Evolutionary conservation across 345 rosid species (phyloP), one percentile per base, ranked within the genome.

Genomic region (Citrus hindsii): DNA sequence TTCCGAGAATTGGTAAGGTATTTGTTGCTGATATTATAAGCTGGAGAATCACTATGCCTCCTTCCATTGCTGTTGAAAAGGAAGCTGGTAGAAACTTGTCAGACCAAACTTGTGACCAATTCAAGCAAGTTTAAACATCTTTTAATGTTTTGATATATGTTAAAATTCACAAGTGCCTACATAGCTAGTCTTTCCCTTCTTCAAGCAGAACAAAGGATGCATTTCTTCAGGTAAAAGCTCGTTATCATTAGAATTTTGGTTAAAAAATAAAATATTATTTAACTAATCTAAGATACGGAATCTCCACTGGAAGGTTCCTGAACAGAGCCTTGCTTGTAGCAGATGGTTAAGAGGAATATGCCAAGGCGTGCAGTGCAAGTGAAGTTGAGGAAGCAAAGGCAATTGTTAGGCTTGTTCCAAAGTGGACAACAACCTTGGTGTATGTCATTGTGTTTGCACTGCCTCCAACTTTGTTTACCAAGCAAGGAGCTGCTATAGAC

Each of bases 401-500:
- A 21, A 72, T 82, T 60, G 42, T 85, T 1, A 84, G 88, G 80
- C 85, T 87, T 21, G 38, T 79, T 62, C 94, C 90, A 33, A 82
- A 87, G 33, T 87, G 94, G 91, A 67, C 80, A 69, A 69, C 86
- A 69, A 69, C 86, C 80, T 73, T 90, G 78, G 78, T 82, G 1
- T 90, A 83, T 81, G 91, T 84, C 18, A 67, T 89, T 72, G 88
- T 86, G 68, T 83, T 33, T 65, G 89, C 89, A 24, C 94, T 87
- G 21, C 71, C 87, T 13, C 61, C 90, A 33, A 89, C 92, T 21
- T 87, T 87, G 78, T 89, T 89, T 46, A 87, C 89, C 25, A 90
- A 86, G 81, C 91, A 89, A 81, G 94, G 92, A 69, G 86, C 79
- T 55, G 83, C 92, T 1, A 69, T 89, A 89, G 88, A 88, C 80